Evolutionary conservation across 148 eudicot species (phyloP).

Genomic region (Agrostemma githago): DNA sequence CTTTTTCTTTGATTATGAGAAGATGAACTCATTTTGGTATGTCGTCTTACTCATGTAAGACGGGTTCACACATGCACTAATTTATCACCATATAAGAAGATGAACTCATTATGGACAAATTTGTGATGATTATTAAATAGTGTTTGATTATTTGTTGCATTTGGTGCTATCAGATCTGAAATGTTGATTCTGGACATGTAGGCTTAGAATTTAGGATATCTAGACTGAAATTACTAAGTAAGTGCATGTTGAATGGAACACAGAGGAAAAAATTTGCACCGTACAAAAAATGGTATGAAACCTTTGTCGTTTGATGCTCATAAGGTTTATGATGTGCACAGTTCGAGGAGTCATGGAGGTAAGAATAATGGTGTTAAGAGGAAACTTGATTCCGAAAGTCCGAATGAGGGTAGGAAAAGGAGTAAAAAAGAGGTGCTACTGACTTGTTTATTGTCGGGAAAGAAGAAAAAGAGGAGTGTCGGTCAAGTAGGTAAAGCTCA

Average conservation of each 20-base stretch:
- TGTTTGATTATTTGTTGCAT: constrained; percentile 16
- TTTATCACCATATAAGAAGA: neutral
- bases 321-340: constrained; percentile 33
- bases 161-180: constrained; percentile 64
- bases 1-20: neutral
- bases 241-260: constrained; percentile 76
- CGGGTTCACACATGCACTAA: neutral
- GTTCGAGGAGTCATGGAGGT: constrained; percentile 9
- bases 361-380: constrained; percentile 28
- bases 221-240: constrained; percentile 25
- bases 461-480: constrained; percentile 40
- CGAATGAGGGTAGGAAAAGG: constrained; percentile 37
- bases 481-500: constrained; percentile 22
- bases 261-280: constrained; percentile 40
- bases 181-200: constrained; percentile 28
- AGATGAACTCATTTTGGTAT: neutral
- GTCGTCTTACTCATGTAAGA: neutral
- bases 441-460: constrained; percentile 40
- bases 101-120: no score
- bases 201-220: constrained; percentile 26
- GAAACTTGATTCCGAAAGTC: constrained; percentile 37
- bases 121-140: constrained; percentile 12
- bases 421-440: constrained; percentile 43
- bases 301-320: constrained; percentile 53
- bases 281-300: constrained; percentile 40